A percentile compares a stretch with the other conserved stretches of the same genome.
Conservation (phyloP, 23 red algal genomes). For the Gracilaria vermiculophylla region DNA sequence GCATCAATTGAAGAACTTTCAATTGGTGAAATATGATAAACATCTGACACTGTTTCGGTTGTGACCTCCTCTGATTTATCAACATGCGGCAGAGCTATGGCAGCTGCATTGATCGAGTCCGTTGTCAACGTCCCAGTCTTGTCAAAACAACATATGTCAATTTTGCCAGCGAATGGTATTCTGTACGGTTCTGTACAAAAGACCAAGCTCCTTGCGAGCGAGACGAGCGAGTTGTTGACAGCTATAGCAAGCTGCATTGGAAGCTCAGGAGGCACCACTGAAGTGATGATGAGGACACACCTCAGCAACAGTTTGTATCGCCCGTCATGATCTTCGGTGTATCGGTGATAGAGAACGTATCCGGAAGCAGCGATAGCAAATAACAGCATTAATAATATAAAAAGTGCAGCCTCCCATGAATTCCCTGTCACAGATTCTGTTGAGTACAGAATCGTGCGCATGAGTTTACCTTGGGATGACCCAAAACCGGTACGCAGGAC, state of each 20-base stretch:
- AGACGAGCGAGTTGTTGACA: constrained; percentile 85
- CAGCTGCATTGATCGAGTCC: constrained; percentile 74
- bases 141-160: constrained; percentile 98
- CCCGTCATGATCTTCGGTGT: constrained; percentile 57
- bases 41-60: background rate
- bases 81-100: constrained; percentile 40
- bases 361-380: constrained; percentile 95
- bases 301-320: constrained; percentile 92
- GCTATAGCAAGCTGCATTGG: constrained; percentile 96
- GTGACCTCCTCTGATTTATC: background rate
- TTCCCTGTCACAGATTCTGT: constrained; percentile 88
- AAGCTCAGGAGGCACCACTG: constrained; percentile 93
- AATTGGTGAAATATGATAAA: constrained; percentile 52
- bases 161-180: constrained; percentile 94
- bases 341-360: constrained; percentile 85
- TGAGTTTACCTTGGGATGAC: constrained; percentile 93
- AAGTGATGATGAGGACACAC: constrained; percentile 96
- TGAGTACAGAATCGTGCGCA: constrained; percentile 96
- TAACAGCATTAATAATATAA: constrained; percentile 86
- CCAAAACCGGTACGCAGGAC: constrained; percentile 96
- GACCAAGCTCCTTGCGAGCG: constrained; percentile 76
- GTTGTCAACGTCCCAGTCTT: constrained; percentile 97
- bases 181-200: constrained; percentile 99
- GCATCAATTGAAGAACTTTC: constrained; percentile 59
- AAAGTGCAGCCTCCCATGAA: constrained; percentile 79